These are phyloP conservation scores for Orbilia blumenaviensis DNA, from an alignment of 2,329 filamentous ascomycete species.

Conservation along the genomic window DNA sequence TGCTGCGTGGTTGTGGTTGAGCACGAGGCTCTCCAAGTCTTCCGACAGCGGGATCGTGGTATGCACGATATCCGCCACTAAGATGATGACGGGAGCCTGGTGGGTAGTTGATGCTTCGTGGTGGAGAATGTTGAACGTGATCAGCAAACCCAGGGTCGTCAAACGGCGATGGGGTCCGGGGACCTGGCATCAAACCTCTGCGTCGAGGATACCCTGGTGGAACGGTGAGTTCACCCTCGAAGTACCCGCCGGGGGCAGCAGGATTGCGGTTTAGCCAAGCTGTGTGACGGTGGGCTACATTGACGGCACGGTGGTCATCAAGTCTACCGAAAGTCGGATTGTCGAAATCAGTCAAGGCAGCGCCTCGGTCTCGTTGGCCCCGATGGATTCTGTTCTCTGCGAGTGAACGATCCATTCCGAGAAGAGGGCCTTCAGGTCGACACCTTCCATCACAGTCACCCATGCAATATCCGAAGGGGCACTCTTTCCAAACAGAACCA, in stretches of 20 bases:
- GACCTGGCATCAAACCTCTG: too few relatives aligned
- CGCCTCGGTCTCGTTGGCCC: not conserved
- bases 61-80: not conserved
- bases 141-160: not conserved
- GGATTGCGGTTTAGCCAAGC: too few relatives aligned
- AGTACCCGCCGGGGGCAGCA: too few relatives aligned
- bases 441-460: not conserved
- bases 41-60: not conserved
- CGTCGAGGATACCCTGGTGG: too few relatives aligned
- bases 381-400: not conserved
- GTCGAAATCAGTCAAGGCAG: not conserved
- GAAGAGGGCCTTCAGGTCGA: not conserved
- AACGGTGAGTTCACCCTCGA: too few relatives aligned
- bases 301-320: not conserved
- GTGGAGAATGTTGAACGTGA: not conserved
- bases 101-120: not conserved
- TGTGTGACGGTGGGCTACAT: not conserved
- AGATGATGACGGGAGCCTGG: not conserved
- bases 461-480: not conserved
- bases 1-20: not conserved
- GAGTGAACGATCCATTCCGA: not conserved
- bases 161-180: too few relatives aligned
- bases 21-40: not conserved
- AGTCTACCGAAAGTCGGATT: not conserved
- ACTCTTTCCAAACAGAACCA: not conserved